Evolutionary conservation across 176 grass and related monocot species (phyloP), one percentile per base, ranked within the genome.

Genomic region (Ananas comosus): DNA sequence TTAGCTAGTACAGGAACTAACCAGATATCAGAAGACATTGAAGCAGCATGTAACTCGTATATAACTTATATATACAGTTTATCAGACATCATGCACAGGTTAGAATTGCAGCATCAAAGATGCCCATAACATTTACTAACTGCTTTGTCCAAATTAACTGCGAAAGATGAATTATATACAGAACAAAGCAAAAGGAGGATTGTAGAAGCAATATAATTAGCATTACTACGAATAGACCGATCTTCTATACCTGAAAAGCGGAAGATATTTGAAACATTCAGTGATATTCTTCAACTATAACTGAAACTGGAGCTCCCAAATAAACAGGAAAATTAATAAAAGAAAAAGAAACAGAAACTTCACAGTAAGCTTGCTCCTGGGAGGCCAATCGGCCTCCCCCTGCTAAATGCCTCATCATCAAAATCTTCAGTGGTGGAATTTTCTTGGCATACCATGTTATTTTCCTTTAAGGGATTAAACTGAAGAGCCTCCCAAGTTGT

Each of bases 401-500:
- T 75, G 51, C 72, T 71, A 87, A 78, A 69, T 28, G 69, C 75
- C 76, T 84, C 81, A 69, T 80, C 83, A 70, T 77, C 78, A 78
- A 89, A 81, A 79, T 80, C 80, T 74, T 82, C 73, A 17, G 50
- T 80, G 50, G 78, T 91, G 9, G 83, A 81, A 72, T 80, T 80
- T 59, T 87, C 75, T 72, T 84, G 81, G 54, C 75, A 81, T 58
- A 85, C 11, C 70, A 76, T 76, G 71, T 66, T 81, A 49, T 69
- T 69, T 42, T 74, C 80, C 71, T 74, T 68, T 63, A 65, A 76
- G 24, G 83, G 66, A n/a, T 61, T 61, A 16, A 61, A 61, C 17
- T 19, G 4, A 56, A 57, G 11, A 68, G 42, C 65, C 33, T 83
- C 72, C 64, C 68, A 76, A 68, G 25, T 83, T 71, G 59, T 25